These are phyloP conservation scores for Penicillium thymicola DNA, from an alignment of 2,329 filamentous ascomycete species.

Conservation along the genomic window DNA sequence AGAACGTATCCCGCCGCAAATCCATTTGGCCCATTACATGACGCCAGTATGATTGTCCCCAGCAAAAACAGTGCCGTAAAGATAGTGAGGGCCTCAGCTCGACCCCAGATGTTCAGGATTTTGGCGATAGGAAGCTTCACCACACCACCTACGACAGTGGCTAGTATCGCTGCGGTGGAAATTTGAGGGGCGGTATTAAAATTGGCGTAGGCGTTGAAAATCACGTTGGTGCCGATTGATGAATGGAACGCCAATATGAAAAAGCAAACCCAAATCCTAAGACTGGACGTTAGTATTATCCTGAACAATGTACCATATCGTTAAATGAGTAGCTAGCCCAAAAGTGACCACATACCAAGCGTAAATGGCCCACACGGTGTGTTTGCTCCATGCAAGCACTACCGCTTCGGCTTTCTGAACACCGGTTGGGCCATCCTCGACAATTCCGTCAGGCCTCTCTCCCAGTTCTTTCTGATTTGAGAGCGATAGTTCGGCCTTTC, in stretches of 20 bases:
- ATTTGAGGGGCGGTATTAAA: slow-evolving; percentile 51
- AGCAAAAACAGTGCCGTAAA: slow-evolving; percentile 48
- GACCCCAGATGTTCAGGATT: slow-evolving; percentile 60
- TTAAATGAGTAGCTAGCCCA: not conserved
- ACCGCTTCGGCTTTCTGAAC: slow-evolving; percentile 35
- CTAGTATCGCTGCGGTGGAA: slow-evolving; percentile 52
- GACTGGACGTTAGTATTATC: not conserved
- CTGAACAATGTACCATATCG: no score
- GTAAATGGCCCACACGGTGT: slow-evolving; percentile 28
- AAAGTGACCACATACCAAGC: slow-evolving; percentile 19
- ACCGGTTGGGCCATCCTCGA: not conserved
- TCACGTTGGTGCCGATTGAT: slow-evolving; percentile 41
- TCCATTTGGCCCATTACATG: no score
- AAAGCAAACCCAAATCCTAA: slow-evolving; percentile 45
- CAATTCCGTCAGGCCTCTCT: not conserved
- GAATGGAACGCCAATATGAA: slow-evolving; percentile 45
- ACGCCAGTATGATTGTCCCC: slow-evolving; percentile 12
- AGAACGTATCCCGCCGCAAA: slow-evolving; percentile 56
- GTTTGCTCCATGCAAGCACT: slow-evolving; percentile 38
- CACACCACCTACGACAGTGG: slow-evolving; percentile 55
- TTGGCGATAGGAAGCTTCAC: slow-evolving; percentile 60
- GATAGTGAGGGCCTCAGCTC: slow-evolving; percentile 55
- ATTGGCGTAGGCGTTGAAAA: slow-evolving; percentile 50
- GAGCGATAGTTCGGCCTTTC: not conserved
- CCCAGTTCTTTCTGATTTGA: not conserved